Base-by-base conservation (phyloP, 768 basidiomycete species). In the Auricularia cornea region DNA sequence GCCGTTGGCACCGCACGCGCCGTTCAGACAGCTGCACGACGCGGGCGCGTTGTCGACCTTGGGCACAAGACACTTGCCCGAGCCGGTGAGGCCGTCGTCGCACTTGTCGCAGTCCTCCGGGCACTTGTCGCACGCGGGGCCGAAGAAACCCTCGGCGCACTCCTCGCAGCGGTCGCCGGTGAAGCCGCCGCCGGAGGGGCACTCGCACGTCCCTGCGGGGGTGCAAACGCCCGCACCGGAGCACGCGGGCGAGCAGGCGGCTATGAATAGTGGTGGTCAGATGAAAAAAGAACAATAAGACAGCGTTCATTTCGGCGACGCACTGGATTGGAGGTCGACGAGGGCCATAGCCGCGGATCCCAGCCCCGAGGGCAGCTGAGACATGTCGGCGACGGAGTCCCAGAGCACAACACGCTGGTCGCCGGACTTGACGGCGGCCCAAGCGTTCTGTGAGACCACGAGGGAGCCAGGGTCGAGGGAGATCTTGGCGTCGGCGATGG, bases 1-100 rank as follows among this genome's bases (percentile, higher is more conserved):
- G 0, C 89, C 86, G 62, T 82, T 81, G 0, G 81, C 66, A 1
- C 81, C 81, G 72, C 93, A 96, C 54, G 83, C 73, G 2, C 93
- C 93, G 68, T 94, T 94, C 59, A 87, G 66, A 70, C 93, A 96
- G 69, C 92, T 88, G 74, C 93, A 96, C 2, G 80, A 81, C 38
- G 83, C 80, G 2, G 88, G 83, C 2, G 79, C 76, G 66, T 86
- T 83, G 38, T 74, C 70, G 31, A 83, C 76, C 0, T 74, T 69
- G 3, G 82, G 72, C 11, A 75, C 72, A 63, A 90, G 79, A 71
- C 94, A 96, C 51, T 78, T 78, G 0, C 94, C 94, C 0, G 84
- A 81, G 0, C 93, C 93, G 0, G 85, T 81, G 48, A 90, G 85
- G 4, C 93, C 92, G 20, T 90, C 85, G 66, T 92, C 88, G 71